Percentiles rank a stretch among this genome's conserved stretches.
Evolutionary conservation across 352 stramenopile genomes (phyloP).

Genomic region (Phytophthora sp.): DNA sequence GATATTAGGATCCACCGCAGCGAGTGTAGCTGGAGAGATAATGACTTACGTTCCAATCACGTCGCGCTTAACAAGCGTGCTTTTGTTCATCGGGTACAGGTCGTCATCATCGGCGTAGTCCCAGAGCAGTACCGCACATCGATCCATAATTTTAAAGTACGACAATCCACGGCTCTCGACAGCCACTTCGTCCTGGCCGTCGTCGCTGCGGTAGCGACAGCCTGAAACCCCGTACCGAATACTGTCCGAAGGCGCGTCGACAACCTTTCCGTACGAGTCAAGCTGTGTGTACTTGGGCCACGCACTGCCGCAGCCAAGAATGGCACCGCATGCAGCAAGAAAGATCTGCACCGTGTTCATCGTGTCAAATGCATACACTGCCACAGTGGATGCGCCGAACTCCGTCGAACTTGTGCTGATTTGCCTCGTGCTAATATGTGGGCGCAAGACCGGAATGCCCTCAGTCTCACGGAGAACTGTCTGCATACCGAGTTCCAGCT

Average conservation of each 20-base stretch:
- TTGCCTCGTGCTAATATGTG: conserved; percentile 31
- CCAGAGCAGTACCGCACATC: conserved; percentile 33
- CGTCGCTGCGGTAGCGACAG: conserved; percentile 34
- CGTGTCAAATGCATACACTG: conserved; percentile 44
- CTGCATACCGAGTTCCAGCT: conserved; percentile 42
- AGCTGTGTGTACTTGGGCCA: conserved; percentile 39
- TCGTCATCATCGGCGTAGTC: conserved; percentile 43
- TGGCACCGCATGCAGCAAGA: conserved; percentile 31
- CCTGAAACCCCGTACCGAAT: conserved; percentile 40
- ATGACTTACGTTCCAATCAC: conserved; percentile 47
- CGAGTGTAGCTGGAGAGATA: background rate
- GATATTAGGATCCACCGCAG: background rate
- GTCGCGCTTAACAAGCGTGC: conserved; percentile 36
- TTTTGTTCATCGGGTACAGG: conserved; percentile 32
- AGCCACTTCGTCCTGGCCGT: conserved; percentile 32
- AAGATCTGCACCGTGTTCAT: conserved; percentile 49
- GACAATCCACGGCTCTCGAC: conserved; percentile 38
- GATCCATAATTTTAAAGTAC: conserved; percentile 39
- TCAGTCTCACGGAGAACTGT: conserved; percentile 38
- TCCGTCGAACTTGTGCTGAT: conserved; percentile 34
- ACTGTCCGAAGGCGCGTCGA: conserved; percentile 30
- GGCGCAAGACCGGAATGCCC: conserved; percentile 26
- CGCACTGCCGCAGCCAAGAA: conserved; percentile 29
- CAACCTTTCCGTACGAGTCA: conserved; percentile 32
- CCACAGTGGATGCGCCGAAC: conserved; percentile 35